These are phyloP conservation scores for Orychophragmus violaceus DNA, from an alignment of 345 rosid genomes.

Conservation along the genomic window DNA sequence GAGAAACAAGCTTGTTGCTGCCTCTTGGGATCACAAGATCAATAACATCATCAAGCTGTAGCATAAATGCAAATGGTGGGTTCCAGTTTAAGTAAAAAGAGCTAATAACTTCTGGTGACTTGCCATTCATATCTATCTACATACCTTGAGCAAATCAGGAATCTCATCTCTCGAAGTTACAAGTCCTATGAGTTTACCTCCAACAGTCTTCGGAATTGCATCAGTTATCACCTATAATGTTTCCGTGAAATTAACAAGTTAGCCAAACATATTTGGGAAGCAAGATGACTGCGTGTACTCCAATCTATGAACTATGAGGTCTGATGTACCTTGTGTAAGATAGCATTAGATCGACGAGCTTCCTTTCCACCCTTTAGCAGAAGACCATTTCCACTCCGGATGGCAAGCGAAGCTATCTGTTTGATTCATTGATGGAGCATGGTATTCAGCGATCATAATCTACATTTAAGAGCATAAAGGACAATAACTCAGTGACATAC, in stretches of 20 bases:
- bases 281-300: background rate
- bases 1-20: slow-evolving; percentile 90
- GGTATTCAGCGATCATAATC: background rate
- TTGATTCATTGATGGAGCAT: slow-evolving; percentile 22
- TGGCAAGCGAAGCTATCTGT: slow-evolving; percentile 93
- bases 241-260: background rate
- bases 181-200: slow-evolving; percentile 77
- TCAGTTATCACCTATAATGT: slow-evolving; percentile 68
- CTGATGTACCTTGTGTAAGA: slow-evolving; percentile 72
- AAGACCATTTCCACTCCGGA: slow-evolving; percentile 93
- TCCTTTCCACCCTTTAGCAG: slow-evolving; percentile 97
- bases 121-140: slow-evolving; percentile 15
- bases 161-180: slow-evolving; percentile 96
- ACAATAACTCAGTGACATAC: slow-evolving; percentile 34
- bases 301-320: slow-evolving; percentile 1
- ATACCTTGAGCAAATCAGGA: slow-evolving; percentile 91
- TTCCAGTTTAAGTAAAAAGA: slow-evolving; percentile 6
- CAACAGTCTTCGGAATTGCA: slow-evolving; percentile 78
- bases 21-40: slow-evolving; percentile 99
- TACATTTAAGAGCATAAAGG: background rate
- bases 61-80: slow-evolving; percentile 23
- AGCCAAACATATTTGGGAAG: slow-evolving; percentile 1
- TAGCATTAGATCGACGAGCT: slow-evolving; percentile 85
- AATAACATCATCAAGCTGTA: slow-evolving; percentile 95
- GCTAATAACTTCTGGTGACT: background rate